Percentiles rank a stretch among this genome's conserved stretches.
These are phyloP conservation scores for Ustilago xerochloae DNA, from an alignment of 1,284 basidiomycete species.

Conservation along the genomic window DNA sequence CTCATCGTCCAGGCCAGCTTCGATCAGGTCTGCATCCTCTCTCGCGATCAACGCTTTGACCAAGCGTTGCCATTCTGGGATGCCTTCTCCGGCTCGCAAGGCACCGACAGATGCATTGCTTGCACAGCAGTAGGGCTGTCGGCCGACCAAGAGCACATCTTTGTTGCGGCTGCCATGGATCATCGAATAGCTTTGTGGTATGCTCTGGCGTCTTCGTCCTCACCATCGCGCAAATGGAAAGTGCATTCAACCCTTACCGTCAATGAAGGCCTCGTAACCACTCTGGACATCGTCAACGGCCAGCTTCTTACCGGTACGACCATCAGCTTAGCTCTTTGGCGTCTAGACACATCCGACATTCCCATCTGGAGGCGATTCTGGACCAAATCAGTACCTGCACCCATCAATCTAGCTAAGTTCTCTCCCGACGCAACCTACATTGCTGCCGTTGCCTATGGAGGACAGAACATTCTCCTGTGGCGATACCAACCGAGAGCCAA, in stretches of 20 bases:
- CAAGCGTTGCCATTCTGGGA: slow-evolving; percentile 54
- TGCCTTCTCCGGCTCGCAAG: slow-evolving; percentile 45
- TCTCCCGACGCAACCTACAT: slow-evolving; percentile 42
- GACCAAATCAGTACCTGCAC: slow-evolving; percentile 27
- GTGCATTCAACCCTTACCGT: slow-evolving; percentile 50
- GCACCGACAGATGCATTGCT: slow-evolving; percentile 22
- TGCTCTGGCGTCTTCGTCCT: slow-evolving; percentile 17
- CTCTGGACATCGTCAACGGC: slow-evolving; percentile 29
- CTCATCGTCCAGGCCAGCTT: slow-evolving; percentile 40
- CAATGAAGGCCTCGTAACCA: slow-evolving; percentile 36
- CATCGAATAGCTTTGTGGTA: slow-evolving; percentile 49
- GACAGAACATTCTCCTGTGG: slow-evolving; percentile 42
- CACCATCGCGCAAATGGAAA: slow-evolving; percentile 36
- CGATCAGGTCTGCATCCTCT: slow-evolving; percentile 46
- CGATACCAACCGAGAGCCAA: slow-evolving; percentile 31
- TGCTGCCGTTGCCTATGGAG: slow-evolving; percentile 40
- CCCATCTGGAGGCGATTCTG: slow-evolving; percentile 47
- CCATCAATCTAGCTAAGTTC: slow-evolving; percentile 36
- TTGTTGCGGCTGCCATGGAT: slow-evolving; percentile 45
- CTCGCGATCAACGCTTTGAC: slow-evolving; percentile 35
- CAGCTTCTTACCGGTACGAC: slow-evolving; percentile 39
- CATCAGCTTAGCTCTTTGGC: slow-evolving; percentile 36
- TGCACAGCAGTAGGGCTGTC: slow-evolving; percentile 32
- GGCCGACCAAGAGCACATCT: slow-evolving; percentile 9
- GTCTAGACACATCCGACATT: slow-evolving; percentile 37